Conservation (phyloP, 805 yeast genomes). For the Suhomyces xylopsoci region DNA sequence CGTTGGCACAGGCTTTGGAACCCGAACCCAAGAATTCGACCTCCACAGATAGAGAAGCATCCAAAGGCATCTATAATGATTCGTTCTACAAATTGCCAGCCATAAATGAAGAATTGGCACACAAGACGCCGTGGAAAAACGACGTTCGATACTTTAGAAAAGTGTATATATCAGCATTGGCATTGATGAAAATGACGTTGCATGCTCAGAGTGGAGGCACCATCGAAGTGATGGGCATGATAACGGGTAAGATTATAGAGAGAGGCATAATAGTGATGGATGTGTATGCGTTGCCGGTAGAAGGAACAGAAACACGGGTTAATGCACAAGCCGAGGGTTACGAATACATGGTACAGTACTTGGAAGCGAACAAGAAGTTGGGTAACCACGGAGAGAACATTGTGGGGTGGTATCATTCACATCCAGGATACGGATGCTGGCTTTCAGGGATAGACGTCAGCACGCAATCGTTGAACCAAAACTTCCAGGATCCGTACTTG, state of each 20-base stretch:
- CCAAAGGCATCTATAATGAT: conserved; percentile 54
- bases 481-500: conserved; percentile 85
- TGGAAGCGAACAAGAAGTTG: conserved; percentile 51
- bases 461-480: conserved; percentile 82
- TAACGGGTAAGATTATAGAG: conserved; percentile 69
- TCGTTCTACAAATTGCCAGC: conserved; percentile 8
- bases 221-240: conserved; percentile 93
- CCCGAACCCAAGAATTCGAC: not conserved
- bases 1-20: not conserved
- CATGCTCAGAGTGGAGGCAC: conserved; percentile 85
- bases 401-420: conserved; percentile 99
- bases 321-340: conserved; percentile 93
- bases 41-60: not conserved
- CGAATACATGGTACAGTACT: conserved; percentile 88
- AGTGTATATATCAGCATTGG: conserved; percentile 65
- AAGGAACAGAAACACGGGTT: conserved; percentile 93
- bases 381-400: conserved; percentile 54
- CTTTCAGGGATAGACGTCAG: conserved; percentile 88
- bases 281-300: conserved; percentile 84
- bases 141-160: conserved; percentile 60
- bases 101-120: conserved; percentile 7
- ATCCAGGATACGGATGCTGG: conserved; percentile 99
- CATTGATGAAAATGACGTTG: conserved; percentile 68
- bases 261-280: conserved; percentile 68
- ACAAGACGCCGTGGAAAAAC: conserved; percentile 49